Evolutionary conservation across 2,329 filamentous ascomycete species (phyloP), one percentile per base, ranked within the genome.

Genomic region (Botrytis deweyae): DNA sequence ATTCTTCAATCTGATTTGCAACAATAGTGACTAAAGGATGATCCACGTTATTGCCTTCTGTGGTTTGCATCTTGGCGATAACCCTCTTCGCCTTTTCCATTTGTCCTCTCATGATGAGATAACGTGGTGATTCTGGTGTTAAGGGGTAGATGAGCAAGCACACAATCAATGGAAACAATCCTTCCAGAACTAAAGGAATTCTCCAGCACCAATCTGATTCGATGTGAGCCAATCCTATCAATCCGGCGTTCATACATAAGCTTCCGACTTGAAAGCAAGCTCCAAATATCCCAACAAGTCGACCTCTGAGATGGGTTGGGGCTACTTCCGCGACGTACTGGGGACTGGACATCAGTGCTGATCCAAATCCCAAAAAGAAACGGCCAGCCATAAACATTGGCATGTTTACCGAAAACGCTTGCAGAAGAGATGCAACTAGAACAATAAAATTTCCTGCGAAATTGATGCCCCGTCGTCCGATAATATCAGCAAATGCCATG

Each of bases 391-490:
- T 78, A 70, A 78, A 78, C 76, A 76, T 79, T 7, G 72, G 63
- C 25, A 78, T 73, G 42, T 76, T 76, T 6, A 63, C 69, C 14
- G 78, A 65, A 63, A 76, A 78, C 7, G 73, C 77, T 76, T 78
- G 76, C 40, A 79, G 59, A 16, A 84, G 33, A 22, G 84, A 83
- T 8, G 84, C 83, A n/a, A 83, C 76, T 44, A 86, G 80, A n/a
- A 86, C 84, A 63, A 86, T 80, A 36, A 79, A 74, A 67, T 86
- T 86, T 5, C 85, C 85, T 16, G 82, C 66, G 67, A 86, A 86
- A 75, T 85, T 86, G 78, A 85, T 82, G 9, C 85, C 85, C 74
- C 86, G 84, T 72, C 86, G 84, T 63, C 87, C 86, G 76, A 87
- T 84, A 12, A 86, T 82, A 78, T 88, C 87, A 75, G 85, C 84